phyloP scores from a whole-genome alignment of 441 rosid species.

The Lepidium campestre region DNA sequence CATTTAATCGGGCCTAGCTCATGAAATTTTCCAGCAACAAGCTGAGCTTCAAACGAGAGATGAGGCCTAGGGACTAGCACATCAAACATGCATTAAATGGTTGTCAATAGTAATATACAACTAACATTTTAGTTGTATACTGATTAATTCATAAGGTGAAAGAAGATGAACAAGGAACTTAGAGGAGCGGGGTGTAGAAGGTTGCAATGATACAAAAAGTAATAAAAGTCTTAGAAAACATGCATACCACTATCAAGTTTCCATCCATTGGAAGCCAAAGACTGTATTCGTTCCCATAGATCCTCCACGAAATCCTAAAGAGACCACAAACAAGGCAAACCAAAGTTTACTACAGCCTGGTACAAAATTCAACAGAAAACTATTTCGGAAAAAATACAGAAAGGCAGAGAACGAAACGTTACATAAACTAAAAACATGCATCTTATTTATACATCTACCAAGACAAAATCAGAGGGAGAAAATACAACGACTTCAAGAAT shows the following conservation, averaged over 20 bases:
- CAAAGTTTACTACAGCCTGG: constrained; percentile 8
- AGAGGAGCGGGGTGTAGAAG: constrained; percentile 1
- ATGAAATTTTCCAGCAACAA: constrained; percentile 94
- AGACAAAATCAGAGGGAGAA: background rate
- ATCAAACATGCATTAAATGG: background rate
- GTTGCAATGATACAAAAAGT: background rate
- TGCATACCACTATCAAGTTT: constrained; percentile 83
- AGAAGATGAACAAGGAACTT: background rate
- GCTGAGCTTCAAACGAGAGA: constrained; percentile 97
- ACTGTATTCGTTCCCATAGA: constrained; percentile 76
- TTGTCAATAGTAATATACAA: background rate
- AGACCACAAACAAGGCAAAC: constrained; percentile 9
- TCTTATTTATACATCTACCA: background rate
- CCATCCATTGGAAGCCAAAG: constrained; percentile 80
- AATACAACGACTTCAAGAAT: constrained; percentile 1
- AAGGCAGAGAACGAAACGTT: background rate
- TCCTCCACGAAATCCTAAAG: constrained; percentile 96
- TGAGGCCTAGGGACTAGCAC: constrained; percentile 95
- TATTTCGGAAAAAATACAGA: background rate
- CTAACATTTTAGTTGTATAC: background rate
- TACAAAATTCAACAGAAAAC: background rate
- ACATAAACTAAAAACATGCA: background rate
- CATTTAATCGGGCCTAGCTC: constrained; percentile 73
- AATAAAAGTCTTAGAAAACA: constrained; percentile 5
- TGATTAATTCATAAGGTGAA: background rate